Base-by-base conservation (phyloP, 208 protist genomes). In the Crithidia brevicula region DNA sequence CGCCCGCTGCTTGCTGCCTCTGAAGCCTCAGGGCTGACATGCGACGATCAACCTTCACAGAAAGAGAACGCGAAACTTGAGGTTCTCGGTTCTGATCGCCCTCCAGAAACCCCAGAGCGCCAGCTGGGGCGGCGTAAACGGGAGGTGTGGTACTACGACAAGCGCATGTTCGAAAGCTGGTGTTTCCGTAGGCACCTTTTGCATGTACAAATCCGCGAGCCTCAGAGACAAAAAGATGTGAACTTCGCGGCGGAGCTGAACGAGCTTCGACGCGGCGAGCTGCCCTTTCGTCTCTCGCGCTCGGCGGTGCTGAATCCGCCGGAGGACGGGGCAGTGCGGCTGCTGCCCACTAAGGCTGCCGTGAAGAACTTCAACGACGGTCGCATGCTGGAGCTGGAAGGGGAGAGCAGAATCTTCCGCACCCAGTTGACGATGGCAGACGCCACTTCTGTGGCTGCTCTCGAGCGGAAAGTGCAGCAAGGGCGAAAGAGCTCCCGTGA, bases 321-420 rank as follows among this genome's bases (percentile, higher is more conserved):
- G 8, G 79, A 85, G 30, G 63, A 63, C n/a, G 56, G 53, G 45
- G 91, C 91, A 0, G 78, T 96, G 64, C 88, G 79, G n/a, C 71
- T 96, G 11, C 86, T 92, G 61, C 76, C 88, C 0, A 88, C 77
- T 9, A 86, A 82, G 60, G 59, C 74, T 9, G 74, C 77, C 0
- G 91, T 93, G 42, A 75, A 68, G 31, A 84, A 79, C 59, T 91
- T 77, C 79, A 94, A 96, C 51, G 81, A 80, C 22, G n/a, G 23
- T 6, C 85, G 82, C 28, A 85, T 96, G 82, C 62, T 93, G n/a
- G 66, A 83, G 58, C 70, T 96, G 23, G 38, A 57, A 13, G 91
- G 88, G 2, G 71, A 78, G 42, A 66, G 69, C 22, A 47, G 57
- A 0, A 28, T 58, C n/a, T 95, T 95, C 57, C 73, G 46, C 11